Conservation (phyloP, 1,139 yeast species). For the Yamadazyma spencermartinsiae region DNA sequence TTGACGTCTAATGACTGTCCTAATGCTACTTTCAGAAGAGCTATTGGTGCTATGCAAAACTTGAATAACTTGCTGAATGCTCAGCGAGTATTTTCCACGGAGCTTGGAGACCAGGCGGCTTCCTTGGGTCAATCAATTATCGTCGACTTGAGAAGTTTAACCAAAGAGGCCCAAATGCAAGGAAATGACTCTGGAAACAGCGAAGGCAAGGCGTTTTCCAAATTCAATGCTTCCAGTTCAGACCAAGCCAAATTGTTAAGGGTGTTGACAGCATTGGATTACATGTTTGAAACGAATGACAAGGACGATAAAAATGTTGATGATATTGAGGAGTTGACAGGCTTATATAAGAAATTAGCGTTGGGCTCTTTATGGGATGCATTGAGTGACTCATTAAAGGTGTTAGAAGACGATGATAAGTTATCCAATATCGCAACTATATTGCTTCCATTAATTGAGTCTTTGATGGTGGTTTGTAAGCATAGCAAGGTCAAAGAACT, state of each 20-base stretch:
- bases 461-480: conserved; percentile 93
- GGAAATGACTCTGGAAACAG: conserved; percentile 47
- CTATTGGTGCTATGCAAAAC: conserved; percentile 81
- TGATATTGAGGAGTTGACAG: conserved; percentile 53
- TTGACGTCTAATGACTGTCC: conserved; percentile 86
- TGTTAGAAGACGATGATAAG: conserved; percentile 51
- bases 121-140: conserved; percentile 58
- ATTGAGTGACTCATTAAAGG: conserved; percentile 70
- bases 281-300: conserved; percentile 57
- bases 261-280: conserved; percentile 86
- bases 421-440: conserved; percentile 75
- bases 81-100: conserved; percentile 64
- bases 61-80: conserved; percentile 64
- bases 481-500: conserved; percentile 73
- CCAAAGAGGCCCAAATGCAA: conserved; percentile 48
- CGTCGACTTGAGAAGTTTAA: conserved; percentile 54
- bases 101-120: conserved; percentile 68
- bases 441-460: conserved; percentile 82
- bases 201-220: conserved; percentile 55
- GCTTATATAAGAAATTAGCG: conserved; percentile 64
- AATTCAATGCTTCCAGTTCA: conserved; percentile 79
- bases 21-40: conserved; percentile 81
- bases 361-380: conserved; percentile 87
- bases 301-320: conserved; percentile 20
- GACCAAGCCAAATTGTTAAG: conserved; percentile 86